These are phyloP conservation scores for Nicotiana undulata DNA, from an alignment of 257 asterid genomes.

Conservation along the genomic window DNA sequence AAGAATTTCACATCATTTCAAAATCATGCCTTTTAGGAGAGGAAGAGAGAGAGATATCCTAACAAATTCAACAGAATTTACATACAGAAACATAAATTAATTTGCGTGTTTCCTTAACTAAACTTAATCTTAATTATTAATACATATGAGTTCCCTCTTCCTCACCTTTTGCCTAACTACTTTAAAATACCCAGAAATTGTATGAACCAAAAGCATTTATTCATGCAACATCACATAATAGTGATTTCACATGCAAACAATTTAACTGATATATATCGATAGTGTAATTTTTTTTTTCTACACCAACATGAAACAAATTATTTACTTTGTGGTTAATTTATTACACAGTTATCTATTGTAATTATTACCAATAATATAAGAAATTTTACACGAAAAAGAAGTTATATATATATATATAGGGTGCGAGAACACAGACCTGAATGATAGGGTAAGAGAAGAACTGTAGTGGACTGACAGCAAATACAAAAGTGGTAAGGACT, in stretches of 20 bases:
- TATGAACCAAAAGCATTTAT: background rate
- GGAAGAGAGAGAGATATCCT: background rate
- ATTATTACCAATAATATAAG: no score
- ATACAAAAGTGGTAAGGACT: conserved; percentile 36
- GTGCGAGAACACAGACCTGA: conserved; percentile 24
- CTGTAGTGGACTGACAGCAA: conserved; percentile 58
- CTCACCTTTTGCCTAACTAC: background rate
- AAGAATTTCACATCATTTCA: background rate
- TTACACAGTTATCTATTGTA: no score
- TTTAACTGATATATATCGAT: background rate
- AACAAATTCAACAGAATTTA: background rate
- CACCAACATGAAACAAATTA: background rate
- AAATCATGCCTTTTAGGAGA: background rate
- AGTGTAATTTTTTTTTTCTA: no score
- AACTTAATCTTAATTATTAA: background rate
- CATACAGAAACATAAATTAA: background rate
- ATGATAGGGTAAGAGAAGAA: conserved; percentile 50
- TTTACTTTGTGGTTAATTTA: background rate
- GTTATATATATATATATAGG: no score
- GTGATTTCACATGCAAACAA: background rate
- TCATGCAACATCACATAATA: background rate
- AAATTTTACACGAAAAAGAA: background rate
- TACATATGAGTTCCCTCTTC: background rate
- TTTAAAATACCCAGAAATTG: no score
- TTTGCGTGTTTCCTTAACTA: background rate